These are phyloP conservation scores for Cryptococcus neoformans DNA, from an alignment of 1,284 basidiomycete genomes.

Conservation along the genomic window DNA sequence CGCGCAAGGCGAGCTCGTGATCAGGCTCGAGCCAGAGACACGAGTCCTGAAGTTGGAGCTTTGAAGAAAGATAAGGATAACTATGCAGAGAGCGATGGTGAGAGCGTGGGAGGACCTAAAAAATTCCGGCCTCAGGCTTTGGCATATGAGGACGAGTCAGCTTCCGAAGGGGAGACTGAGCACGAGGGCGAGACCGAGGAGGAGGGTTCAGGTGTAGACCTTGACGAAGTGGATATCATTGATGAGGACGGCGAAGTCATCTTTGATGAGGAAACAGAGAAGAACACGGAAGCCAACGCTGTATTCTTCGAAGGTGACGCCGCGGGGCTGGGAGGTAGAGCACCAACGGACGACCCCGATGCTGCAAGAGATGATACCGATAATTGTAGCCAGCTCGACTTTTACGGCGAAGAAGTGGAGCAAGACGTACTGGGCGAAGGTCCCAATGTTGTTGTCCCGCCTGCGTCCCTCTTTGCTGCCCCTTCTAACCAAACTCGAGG, in stretches of 20 bases:
- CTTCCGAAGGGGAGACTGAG: conserved; percentile 20
- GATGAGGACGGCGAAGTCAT: conserved; percentile 54
- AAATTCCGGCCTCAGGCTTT: conserved; percentile 49
- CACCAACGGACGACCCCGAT: conserved; percentile 38
- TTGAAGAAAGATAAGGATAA: conserved; percentile 63
- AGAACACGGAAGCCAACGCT: conserved; percentile 71
- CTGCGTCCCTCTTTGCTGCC: conserved; percentile 38
- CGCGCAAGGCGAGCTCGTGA: conserved; percentile 40
- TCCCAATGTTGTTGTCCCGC: conserved; percentile 71
- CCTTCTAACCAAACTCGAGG: conserved; percentile 17
- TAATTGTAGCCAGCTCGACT: conserved; percentile 45
- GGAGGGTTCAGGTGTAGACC: conserved; percentile 43
- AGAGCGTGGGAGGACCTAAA: conserved; percentile 35
- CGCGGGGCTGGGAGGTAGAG: conserved; percentile 18
- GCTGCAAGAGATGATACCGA: conserved; percentile 9
- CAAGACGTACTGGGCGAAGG: conserved; percentile 52
- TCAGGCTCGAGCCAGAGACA: conserved; percentile 54
- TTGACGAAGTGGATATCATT: conserved; percentile 38
- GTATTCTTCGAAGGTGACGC: conserved; percentile 50
- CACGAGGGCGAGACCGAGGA: conserved; percentile 52
- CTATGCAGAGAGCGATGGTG: conserved; percentile 62
- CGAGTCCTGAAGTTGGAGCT: conserved; percentile 67
- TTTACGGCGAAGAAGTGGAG: conserved; percentile 56
- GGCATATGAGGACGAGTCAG: conserved; percentile 41
- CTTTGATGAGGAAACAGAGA: conserved; percentile 72